phyloP scores from a whole-genome alignment of 2,329 filamentous ascomycete species.

The Truncatella angustata region DNA sequence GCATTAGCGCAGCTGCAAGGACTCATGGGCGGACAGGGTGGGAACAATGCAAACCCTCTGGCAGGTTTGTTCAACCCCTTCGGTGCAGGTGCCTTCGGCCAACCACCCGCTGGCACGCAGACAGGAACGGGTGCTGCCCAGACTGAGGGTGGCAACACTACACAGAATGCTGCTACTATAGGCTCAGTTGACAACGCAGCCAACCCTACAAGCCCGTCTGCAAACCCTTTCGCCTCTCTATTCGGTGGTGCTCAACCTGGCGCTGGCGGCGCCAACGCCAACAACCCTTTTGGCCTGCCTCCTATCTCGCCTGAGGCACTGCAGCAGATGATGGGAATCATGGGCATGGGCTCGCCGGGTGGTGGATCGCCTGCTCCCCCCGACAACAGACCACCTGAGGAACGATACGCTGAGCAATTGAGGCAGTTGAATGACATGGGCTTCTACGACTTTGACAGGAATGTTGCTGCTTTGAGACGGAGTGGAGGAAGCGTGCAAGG shows the following conservation, averaged over 20 bases:
- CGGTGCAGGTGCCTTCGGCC: slow-evolving; percentile 20
- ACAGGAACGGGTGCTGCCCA: slow-evolving; percentile 17
- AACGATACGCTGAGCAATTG: slow-evolving; percentile 86
- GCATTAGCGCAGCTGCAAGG: slow-evolving; percentile 30
- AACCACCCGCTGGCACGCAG: slow-evolving; percentile 25
- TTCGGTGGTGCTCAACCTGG: slow-evolving; percentile 42
- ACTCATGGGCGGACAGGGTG: no score
- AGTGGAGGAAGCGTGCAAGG: slow-evolving; percentile 94
- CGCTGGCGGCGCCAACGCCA: slow-evolving; percentile 28
- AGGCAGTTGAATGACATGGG: slow-evolving; percentile 96
- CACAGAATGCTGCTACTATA: slow-evolving; percentile 22
- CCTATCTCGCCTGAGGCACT: slow-evolving; percentile 53
- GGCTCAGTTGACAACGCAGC: slow-evolving; percentile 21
- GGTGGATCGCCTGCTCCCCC: slow-evolving; percentile 53
- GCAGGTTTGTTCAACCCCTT: slow-evolving; percentile 25
- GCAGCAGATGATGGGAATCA: slow-evolving; percentile 53
- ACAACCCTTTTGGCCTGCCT: slow-evolving; percentile 38
- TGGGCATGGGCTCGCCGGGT: slow-evolving; percentile 38
- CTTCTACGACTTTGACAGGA: slow-evolving; percentile 94
- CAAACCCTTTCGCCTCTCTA: slow-evolving; percentile 69
- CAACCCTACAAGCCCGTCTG: slow-evolving; percentile 31
- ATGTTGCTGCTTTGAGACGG: slow-evolving; percentile 81
- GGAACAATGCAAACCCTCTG: slow-evolving; percentile 37
- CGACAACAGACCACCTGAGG: slow-evolving; percentile 89
- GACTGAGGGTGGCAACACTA: slow-evolving; percentile 20